These are phyloP conservation scores for Bruguiera parviflora DNA, from an alignment of 345 rosid species.

Conservation along the genomic window DNA sequence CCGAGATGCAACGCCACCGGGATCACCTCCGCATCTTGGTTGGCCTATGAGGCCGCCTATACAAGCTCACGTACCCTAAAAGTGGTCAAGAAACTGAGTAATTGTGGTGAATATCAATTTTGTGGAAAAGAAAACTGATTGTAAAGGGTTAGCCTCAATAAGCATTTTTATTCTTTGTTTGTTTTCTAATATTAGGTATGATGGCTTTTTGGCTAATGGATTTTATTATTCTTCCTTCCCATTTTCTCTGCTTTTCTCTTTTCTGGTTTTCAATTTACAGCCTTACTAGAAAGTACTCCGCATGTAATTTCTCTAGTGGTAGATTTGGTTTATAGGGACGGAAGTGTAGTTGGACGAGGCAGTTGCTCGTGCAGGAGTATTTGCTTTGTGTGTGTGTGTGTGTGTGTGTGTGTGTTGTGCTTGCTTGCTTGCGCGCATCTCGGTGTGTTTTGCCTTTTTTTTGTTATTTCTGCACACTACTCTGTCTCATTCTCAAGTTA, in stretches of 20 bases:
- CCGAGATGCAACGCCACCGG: conserved; percentile 43
- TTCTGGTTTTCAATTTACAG: too few species aligned
- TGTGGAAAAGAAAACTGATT: conserved; percentile 65
- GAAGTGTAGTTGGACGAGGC: too few species aligned
- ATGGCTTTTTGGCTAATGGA: conserved; percentile 33
- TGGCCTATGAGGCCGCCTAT: conserved; percentile 52
- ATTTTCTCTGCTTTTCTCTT: neutral
- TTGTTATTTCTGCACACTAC: too few species aligned
- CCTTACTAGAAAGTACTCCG: too few species aligned
- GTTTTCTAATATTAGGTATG: conserved; percentile 37
- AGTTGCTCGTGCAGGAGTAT: too few species aligned
- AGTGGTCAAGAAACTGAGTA: conserved; percentile 14
- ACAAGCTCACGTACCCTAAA: conserved; percentile 19
- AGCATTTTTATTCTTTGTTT: conserved; percentile 42
- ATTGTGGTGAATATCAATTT: conserved; percentile 55
- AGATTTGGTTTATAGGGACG: too few species aligned
- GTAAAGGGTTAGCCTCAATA: conserved; percentile 67
- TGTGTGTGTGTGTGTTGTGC: too few species aligned
- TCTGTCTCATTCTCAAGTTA: too few species aligned
- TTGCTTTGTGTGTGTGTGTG: too few species aligned
- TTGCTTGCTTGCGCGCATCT: too few species aligned
- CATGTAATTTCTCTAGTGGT: too few species aligned
- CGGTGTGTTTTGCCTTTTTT: too few species aligned
- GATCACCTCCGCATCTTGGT: conserved; percentile 49
- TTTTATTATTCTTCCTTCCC: conserved; percentile 11